Evolutionary conservation across 108 stramenopile species (phyloP), one percentile per base, ranked within the genome.

Genomic region (Nannochloropsis gaditana): DNA sequence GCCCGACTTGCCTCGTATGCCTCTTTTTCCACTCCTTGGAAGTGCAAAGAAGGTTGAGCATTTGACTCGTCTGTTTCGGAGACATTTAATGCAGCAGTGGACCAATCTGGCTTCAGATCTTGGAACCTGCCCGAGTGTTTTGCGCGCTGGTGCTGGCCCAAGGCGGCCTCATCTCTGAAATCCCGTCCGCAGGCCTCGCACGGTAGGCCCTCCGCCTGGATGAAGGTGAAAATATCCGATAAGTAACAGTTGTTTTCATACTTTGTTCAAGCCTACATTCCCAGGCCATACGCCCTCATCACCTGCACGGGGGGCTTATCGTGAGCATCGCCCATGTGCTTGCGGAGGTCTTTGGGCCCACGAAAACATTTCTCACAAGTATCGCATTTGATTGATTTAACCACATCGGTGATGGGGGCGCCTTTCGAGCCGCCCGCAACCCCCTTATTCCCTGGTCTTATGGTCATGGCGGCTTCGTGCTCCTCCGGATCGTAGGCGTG

Each of bases 71-170:
- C 43, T 31, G 9, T 82, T 45, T 43, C 84, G 84, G 21, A 84
- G 83, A 80, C 84, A 84, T n/a, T 43, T 73, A n/a, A 15, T 73
- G 15, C 59, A 15, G 8, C 84, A 41, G 43, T 59, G 84, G 31
- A 87, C 87, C 87, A 87, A 45, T 87, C 87, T 4, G 87, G 87
- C 87, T 87, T 87, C 43, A 87, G 83, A 43, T 87, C 83, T 17
- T 47, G 42, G 79, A 83, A 83, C 21, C 41, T 44, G 44, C 84
- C 87, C 21, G 79, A 9, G 84, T 87, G 87, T 80, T 87, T 87
- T 79, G 87, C 87, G 43, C 42, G 79, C 41, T 80, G 42, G 45
- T 87, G 87, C 80, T 87, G 87, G 11, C 79, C 84, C 8, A 87
- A 44, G 11, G 87, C 84, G 45, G 82, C 43, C 44, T 84, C 83